Conservation (phyloP, 192 early-diverging fungal genomes). For the Podila epigama region DNA sequence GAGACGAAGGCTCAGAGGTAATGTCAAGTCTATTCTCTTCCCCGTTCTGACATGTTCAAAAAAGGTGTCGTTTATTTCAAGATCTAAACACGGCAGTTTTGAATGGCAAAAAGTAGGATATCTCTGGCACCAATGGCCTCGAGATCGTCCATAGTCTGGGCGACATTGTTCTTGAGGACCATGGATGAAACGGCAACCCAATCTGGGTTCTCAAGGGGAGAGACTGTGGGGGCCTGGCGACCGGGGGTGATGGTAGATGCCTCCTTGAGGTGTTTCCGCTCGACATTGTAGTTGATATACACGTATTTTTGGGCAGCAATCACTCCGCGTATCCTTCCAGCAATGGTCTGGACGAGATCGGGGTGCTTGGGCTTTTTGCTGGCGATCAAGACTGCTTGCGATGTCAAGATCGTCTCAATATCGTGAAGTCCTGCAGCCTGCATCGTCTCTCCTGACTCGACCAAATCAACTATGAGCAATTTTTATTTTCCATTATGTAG, state of each 20-base stretch:
- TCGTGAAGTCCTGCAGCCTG: slow-evolving; percentile 94
- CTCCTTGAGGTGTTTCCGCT: slow-evolving; percentile 62
- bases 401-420: slow-evolving; percentile 81
- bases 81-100: slow-evolving; percentile 77
- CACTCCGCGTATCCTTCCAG: slow-evolving; percentile 88
- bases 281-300: slow-evolving; percentile 91
- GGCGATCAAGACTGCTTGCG: slow-evolving; percentile 91
- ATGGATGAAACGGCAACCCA: slow-evolving; percentile 95
- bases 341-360: slow-evolving; percentile 79
- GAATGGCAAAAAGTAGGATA: slow-evolving; percentile 84
- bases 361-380: slow-evolving; percentile 81
- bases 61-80: too few species aligned
- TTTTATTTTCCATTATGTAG: not conserved
- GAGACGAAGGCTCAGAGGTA: too few species aligned
- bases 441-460: slow-evolving; percentile 99
- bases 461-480: slow-evolving; percentile 25
- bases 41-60: too few species aligned
- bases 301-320: slow-evolving; percentile 90
- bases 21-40: too few species aligned
- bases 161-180: slow-evolving; percentile 80
- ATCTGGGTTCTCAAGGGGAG: slow-evolving; percentile 78
- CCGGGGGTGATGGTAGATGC: slow-evolving; percentile 89
- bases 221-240: slow-evolving; percentile 91
- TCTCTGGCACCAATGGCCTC: slow-evolving; percentile 88
- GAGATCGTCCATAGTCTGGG: slow-evolving; percentile 91